Base-by-base conservation (phyloP, 352 stramenopile genomes). In the Phytophthora constricta region DNA sequence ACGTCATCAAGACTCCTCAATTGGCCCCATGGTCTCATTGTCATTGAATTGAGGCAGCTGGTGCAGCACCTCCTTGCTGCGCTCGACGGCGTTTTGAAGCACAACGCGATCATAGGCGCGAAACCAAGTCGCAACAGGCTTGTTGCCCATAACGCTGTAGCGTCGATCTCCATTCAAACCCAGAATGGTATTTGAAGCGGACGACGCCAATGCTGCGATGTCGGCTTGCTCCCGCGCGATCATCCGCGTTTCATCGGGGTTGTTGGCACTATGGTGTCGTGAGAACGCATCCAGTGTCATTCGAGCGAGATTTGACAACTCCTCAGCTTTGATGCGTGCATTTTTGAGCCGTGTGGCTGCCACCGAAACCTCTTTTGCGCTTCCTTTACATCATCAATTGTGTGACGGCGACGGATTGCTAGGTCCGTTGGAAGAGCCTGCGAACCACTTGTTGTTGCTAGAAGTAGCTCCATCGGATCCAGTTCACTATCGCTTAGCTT, bases 381-480 rank as follows among this genome's bases (percentile, higher is more conserved):
- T 7, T 84, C 77, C 46, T 92, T 89, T 20, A 92, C 84, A 23
- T 94, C 86, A 49, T 94, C 87, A 54, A 89, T 86, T 22, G 87
- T 93, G 58, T 94, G 87, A 26, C 87, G 87, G 60, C 86, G 84
- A 10, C 87, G 87, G 25, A 86, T 68, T 8, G 58, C 68, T 10
- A 92, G 67, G 19, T 95, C 82, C 2, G 65, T 81, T 0, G 79
- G 70, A n/a, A 89, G 51, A 23, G 28, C 59, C 58, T 60, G 31
- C 11, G 55, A 48, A 20, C 4, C 23, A 47, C 55, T 59, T 8
- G 41, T 56, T 27, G 51, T 58, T 16, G 52, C 48, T 19, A 88
- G 39, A 16, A 76, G 8, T 4, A 91, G 61, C 34, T 86, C 71
- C 0, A 65, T 63, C 2, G 87, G 87, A 43, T 94, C 78, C 3